Evolutionary conservation across 2,329 filamentous ascomycete species (phyloP), one percentile per base, ranked within the genome.

Genomic region (Zymoseptoria brevis): DNA sequence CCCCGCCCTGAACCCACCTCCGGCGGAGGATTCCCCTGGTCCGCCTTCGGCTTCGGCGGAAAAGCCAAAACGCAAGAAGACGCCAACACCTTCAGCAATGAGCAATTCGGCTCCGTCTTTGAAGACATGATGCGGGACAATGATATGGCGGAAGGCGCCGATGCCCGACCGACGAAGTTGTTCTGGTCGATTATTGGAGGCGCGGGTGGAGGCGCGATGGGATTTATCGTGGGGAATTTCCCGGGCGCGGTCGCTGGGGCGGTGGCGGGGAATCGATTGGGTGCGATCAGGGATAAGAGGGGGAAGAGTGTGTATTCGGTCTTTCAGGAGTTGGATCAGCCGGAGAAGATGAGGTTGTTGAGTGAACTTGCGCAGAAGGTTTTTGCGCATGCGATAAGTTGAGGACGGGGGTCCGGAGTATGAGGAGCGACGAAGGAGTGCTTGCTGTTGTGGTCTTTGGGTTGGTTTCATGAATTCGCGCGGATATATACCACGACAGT

Each of bases 221-320:
- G 94, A 0, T 97, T 97, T 74, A 99, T 99, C 66, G 83, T 97
- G 24, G 94, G 87, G 26, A 97, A 97, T 72, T 84, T 96, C 54
- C 89, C 93, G 0, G 94, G 94, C 0, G 82, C 93, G 69, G 75
- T 97, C 45, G 93, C 93, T 0, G 94, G 94, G 2, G 90, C 90
- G 2, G 92, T 96, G 2, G 93, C 92, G 0, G 94, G 94, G 9
- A 97, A 96, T 75, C 78, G 92, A 55, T 76, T 97, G n/a, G 94
- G 94, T 0, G 89, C 90, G 6, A 84, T 99, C 19, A 81, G 94
- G 58, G 94, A 99, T 76, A 85, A 88, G 30, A 91, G 86, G 75
- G 92, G 92, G 21, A 97, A 96, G 85, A 96, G 90, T 71, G 94
- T 99, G 5, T 97, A 95, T 75, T 81, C 86, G 26, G 94, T 96